phyloP scores from a whole-genome alignment of 2,329 filamentous ascomycete genomes.

The Colletotrichum sp. region DNA sequence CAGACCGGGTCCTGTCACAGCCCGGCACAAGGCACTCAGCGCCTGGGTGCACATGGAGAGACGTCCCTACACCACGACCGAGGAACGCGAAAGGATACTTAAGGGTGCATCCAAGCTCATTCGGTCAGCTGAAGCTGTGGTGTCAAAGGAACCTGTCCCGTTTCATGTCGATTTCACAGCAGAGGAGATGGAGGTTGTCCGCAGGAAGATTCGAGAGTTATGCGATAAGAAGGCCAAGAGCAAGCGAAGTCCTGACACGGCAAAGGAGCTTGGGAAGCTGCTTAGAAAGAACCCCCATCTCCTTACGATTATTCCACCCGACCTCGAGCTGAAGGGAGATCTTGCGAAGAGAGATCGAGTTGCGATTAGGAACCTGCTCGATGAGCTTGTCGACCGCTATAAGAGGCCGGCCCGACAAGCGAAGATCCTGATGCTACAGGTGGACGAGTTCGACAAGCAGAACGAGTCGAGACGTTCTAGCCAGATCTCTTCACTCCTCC shows the following conservation, averaged over 20 bases:
- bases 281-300: conserved; percentile 14
- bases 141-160: background rate
- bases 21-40: background rate
- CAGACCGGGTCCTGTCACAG: background rate
- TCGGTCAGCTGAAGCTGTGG: background rate
- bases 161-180: conserved; percentile 53
- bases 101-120: conserved; percentile 19
- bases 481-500: conserved; percentile 44
- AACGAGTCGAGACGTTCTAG: conserved; percentile 30
- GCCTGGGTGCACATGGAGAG: conserved; percentile 16
- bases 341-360: conserved; percentile 28
- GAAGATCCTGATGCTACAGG: conserved; percentile 33
- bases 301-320: conserved; percentile 6
- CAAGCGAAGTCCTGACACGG: background rate
- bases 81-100: conserved; percentile 22
- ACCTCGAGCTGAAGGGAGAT: conserved; percentile 17
- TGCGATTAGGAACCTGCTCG: conserved; percentile 42
- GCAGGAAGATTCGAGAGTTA: conserved; percentile 6
- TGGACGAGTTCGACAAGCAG: conserved; percentile 31
- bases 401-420: conserved; percentile 24
- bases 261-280: conserved; percentile 23
- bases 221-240: background rate
- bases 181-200: conserved; percentile 37
- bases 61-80: conserved; percentile 28
- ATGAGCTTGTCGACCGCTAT: conserved; percentile 42